Evolutionary conservation across 2,329 filamentous ascomycete genomes (phyloP), one percentile per base, ranked within the genome.

Genomic region (Pseudonectria foliicola): DNA sequence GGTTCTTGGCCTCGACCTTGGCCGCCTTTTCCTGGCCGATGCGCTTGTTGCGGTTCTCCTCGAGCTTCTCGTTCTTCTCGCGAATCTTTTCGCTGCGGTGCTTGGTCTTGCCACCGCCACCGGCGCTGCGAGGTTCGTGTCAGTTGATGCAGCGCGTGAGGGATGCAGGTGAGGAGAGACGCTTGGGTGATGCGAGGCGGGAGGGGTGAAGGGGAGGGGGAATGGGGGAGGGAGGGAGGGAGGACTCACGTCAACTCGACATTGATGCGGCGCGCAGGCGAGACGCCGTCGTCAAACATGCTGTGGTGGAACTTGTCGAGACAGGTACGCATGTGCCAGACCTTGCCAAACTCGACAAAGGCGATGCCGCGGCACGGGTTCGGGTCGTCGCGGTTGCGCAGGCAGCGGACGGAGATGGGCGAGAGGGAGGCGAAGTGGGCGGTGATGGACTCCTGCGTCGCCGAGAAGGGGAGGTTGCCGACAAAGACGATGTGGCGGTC

Each of bases 261-360:
- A 56, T 95, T 95, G 53, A 96, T 93, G 62, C 81, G 84, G 50
- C 90, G 71, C 33, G 79, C 65, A 12, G 66, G 57, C 27, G 64
- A 68, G 12, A 62, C 42, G 44, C 68, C 66, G 61, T 80, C 68
- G 56, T 69, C 61, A 56, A 95, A 93, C 44, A 73, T 72, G 40
- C 78, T 83, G 64, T 95, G 89, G 64, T 96, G 89, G 64, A 90
- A 90, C 45, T 87, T 78, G 61, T 89, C 85, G 41, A 96, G 71
- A 55, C 87, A 94, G 23, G 86, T 92, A 70, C 93, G 85, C 87
- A 95, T 93, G 56, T 83, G 78, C 62, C 89, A 84, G 63, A 81
- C 93, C 48, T 79, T 74, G 45, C 79, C 79, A 56, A 95, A 96
- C 61, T 96, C 90, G 49, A 96, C 70, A 60, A 95, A 94, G 6